Evolutionary conservation across 768 basidiomycete genomes (phyloP).

Genomic region (Pisolithus microcarpus): DNA sequence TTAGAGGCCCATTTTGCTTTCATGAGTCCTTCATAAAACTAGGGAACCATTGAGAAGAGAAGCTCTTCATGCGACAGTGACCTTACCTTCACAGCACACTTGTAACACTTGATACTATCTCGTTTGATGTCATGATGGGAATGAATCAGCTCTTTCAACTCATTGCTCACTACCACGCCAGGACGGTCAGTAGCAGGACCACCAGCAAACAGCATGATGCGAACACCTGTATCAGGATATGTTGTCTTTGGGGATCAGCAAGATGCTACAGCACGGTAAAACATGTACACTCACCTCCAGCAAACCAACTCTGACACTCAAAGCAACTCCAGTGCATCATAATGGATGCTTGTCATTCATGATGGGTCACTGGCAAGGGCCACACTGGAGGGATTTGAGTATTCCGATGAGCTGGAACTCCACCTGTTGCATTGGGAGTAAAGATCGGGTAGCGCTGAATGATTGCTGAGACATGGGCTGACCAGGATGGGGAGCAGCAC

Average conservation of each 20-base stretch:
- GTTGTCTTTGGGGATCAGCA: conserved; percentile 45
- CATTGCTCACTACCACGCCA: conserved; percentile 94
- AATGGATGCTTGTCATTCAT: conserved; percentile 89
- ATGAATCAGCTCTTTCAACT: conserved; percentile 92
- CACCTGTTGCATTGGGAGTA: conserved; percentile 85
- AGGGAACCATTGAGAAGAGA: conserved; percentile 4
- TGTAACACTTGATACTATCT: conserved; percentile 85
- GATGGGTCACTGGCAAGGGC: conserved; percentile 98
- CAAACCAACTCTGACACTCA: conserved; percentile 91
- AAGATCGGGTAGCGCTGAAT: conserved; percentile 83
- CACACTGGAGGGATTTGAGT: conserved; percentile 76
- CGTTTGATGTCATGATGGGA: conserved; percentile 98
- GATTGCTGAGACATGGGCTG: conserved; percentile 75
- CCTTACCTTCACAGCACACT: conserved; percentile 87
- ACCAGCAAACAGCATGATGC: conserved; percentile 94
- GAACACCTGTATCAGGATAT: conserved; percentile 80
- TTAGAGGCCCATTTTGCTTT: conserved; percentile 88
- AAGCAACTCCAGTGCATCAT: conserved; percentile 90
- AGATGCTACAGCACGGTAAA: neutral
- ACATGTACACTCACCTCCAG: conserved; percentile 53
- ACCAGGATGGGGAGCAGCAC: conserved; percentile 83
- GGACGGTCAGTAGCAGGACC: conserved; percentile 96
- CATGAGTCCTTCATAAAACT: conserved; percentile 98
- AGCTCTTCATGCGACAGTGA: neutral
- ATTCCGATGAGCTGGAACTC: conserved; percentile 91